Conservation (phyloP, 2,329 filamentous ascomycete species). For the Talaromyces sp. region DNA sequence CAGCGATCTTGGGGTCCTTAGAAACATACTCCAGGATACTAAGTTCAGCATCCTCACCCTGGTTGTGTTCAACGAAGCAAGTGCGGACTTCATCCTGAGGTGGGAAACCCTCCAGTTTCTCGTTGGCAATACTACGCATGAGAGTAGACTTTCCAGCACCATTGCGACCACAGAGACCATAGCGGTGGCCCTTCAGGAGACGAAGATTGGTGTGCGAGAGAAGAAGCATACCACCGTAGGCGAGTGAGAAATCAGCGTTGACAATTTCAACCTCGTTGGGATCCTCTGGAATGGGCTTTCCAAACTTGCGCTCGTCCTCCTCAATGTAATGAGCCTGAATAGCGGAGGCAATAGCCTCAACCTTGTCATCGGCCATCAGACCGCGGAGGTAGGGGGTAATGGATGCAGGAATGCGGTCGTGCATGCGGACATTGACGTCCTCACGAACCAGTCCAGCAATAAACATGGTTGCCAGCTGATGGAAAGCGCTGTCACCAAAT, state of each 20-base stretch:
- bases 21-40: constrained; percentile 91
- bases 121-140: constrained; percentile 93
- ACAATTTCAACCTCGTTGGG: constrained; percentile 95
- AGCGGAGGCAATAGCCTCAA: constrained; percentile 68
- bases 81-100: constrained; percentile 88
- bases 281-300: constrained; percentile 81
- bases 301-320: constrained; percentile 86
- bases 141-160: constrained; percentile 98
- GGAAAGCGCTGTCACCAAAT: constrained; percentile 63
- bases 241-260: constrained; percentile 95
- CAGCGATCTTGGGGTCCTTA: constrained; percentile 83
- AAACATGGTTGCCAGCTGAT: constrained; percentile 70
- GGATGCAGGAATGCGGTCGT: constrained; percentile 69
- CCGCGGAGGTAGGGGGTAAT: constrained; percentile 75
- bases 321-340: constrained; percentile 78
- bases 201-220: constrained; percentile 94
- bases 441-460: constrained; percentile 83
- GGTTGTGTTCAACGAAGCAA: constrained; percentile 98
- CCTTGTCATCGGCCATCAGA: constrained; percentile 65
- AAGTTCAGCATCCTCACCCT: constrained; percentile 95
- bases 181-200: constrained; percentile 93
- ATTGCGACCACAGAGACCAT: constrained; percentile 95
- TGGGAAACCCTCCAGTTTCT: constrained; percentile 96
- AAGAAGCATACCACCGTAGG: constrained; percentile 95
- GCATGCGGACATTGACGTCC: constrained; percentile 79